Base-by-base conservation (phyloP, 208 protist species). In the Leishmania aethiopica region DNA sequence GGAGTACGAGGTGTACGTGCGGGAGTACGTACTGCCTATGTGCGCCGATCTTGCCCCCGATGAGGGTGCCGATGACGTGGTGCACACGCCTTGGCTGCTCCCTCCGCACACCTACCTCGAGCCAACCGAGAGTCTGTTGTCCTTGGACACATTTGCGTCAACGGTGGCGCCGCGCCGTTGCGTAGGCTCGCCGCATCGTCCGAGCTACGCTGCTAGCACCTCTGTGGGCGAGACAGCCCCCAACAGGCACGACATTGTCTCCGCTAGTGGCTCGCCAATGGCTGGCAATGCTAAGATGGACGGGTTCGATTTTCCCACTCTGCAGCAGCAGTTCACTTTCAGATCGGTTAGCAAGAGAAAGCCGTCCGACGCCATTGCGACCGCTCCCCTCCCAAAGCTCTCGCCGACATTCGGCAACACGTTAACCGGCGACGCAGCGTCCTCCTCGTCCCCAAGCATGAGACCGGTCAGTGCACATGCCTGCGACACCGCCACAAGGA, bases 1-100 rank as follows among this genome's bases (percentile, higher is more conserved):
- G 79, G 92, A 97, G 78, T 96, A 93, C 78, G 92, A 94, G 71
- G 81, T 78, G 37, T 94, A 91, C 74, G 86, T 97, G 17, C 85
- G 89, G 11, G 85, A 96, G 75, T 93, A 90, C 42, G 69, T 97
- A 8, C 55, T 97, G 74, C 94, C 94, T 47, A 78, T 96, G 17
- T 97, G 94, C 79, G 85, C 87, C 3, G 72, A 77, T 15, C 89
- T 88, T 17, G 60, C 82, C n/a, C 86, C 91, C 1, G 89, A 94
- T 62, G 91, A 93, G 5, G 92, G 87, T 51, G 70, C 86, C 13
- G 86, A 94, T n/a, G 91, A 94, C 78, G 85, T 80, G 7, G 89
- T 90, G 62, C 86, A 84, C 76, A 85, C 74, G 32, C 75, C 86
- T 10, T 91, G 84, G 78, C 74, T 90, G 53, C 75, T 90, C 60